phyloP scores from a whole-genome alignment of 345 rosid species.

The Populus ilicifolia region DNA sequence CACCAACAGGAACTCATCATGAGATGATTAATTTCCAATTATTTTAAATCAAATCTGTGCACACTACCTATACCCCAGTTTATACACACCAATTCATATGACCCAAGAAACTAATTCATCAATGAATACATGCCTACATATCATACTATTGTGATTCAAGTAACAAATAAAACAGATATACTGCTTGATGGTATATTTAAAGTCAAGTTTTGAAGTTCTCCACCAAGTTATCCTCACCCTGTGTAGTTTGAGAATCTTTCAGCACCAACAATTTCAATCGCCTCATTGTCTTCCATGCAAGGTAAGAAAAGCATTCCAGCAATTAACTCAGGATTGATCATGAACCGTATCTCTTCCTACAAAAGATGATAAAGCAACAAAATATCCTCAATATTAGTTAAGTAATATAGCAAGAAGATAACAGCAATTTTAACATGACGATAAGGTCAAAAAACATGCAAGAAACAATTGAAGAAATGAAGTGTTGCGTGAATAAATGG shows the following conservation, averaged over 20 bases:
- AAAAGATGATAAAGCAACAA: conserved; percentile 5
- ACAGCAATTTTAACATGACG: background rate
- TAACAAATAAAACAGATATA: background rate
- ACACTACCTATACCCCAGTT: background rate
- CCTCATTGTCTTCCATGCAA: conserved; percentile 80
- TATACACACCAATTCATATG: background rate
- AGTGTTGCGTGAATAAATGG: background rate
- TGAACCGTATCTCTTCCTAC: conserved; percentile 96
- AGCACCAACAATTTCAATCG: conserved; percentile 79
- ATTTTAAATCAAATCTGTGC: background rate
- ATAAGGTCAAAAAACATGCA: background rate
- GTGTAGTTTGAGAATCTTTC: conserved; percentile 80
- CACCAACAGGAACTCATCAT: background rate
- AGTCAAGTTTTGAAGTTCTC: background rate
- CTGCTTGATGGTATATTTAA: background rate
- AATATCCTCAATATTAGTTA: background rate
- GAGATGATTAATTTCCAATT: background rate
- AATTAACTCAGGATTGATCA: conserved; percentile 90
- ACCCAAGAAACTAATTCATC: background rate
- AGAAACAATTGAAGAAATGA: background rate
- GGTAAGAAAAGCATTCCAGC: conserved; percentile 94
- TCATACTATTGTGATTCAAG: background rate
- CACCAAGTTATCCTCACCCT: conserved; percentile 52
- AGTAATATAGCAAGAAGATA: background rate
- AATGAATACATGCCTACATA: background rate